Base-by-base conservation (phyloP, 2,329 filamentous ascomycete genomes). In the Seiridium cupressi region DNA sequence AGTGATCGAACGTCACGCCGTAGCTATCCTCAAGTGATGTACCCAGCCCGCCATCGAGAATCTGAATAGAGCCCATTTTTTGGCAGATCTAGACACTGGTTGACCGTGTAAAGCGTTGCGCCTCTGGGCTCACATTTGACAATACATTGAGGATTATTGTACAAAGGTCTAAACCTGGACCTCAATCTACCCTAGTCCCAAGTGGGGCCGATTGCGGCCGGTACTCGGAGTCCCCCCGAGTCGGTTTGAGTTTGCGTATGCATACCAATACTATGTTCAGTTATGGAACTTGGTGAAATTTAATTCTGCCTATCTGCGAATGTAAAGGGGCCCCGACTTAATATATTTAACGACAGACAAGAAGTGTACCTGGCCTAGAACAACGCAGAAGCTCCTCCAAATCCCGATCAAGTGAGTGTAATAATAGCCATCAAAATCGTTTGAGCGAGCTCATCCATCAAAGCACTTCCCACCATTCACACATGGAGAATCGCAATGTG, bases 41-140 rank as follows among this genome's bases (percentile, higher is more conserved):
- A 40, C 88, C 88, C 31, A 90, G 80, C 6, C 88, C 88, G 57
- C 88, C 88, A 68, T 90, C 88, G 44, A 90, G 80, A 54, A 90
- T 74, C 62, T 79, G 72, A 61, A 83, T 53, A n/a, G 34, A 26
- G n/a, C 55, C 58, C 61, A 64, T 66, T n/a, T 49, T 49, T 26
- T 2, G 18, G 18, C 18, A 26, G 18, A 26, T 26, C 18, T 26
- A 26, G 18, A 26, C 18, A 26, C 18, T 2, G 18, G 18, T 26
- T 26, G 18, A 26, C 1, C 18, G 18, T 26, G 18, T 26, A 1
- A 26, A 26, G 18, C 18, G 18, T 26, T 26, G 18, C 18, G 18
- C 18, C 18, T 26, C 18, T 26, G 18, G 18, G 18, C 18, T 26
- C 18, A 26, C 18, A 26, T 26, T 26, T 26, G 18, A 26, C 18